phyloP scores from a whole-genome alignment of 1,139 yeast species.

The Nakaseomyces glabratus region DNA sequence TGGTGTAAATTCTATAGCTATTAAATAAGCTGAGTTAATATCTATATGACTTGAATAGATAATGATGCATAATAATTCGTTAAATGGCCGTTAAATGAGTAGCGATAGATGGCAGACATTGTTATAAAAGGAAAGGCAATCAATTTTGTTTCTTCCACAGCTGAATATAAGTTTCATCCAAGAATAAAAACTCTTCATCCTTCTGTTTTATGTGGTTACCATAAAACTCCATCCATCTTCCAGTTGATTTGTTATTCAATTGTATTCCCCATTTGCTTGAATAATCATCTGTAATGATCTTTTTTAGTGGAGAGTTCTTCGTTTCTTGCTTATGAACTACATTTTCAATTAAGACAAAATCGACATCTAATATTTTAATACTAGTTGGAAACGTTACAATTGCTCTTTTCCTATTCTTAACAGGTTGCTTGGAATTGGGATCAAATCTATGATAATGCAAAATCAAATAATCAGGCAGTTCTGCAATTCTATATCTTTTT shows the following conservation, averaged over 20 bases:
- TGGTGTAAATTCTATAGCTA: conserved; percentile 78
- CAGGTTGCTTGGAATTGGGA: conserved; percentile 31
- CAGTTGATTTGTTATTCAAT: conserved; percentile 35
- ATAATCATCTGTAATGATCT: conserved; percentile 23
- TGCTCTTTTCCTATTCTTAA: conserved; percentile 47
- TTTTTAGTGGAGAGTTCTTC: conserved; percentile 9
- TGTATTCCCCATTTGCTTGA: conserved; percentile 45
- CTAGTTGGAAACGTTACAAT: conserved; percentile 52
- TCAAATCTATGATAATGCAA: conserved; percentile 50
- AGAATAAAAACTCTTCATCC: conserved; percentile 51
- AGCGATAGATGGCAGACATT: neutral
- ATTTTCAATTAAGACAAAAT: conserved; percentile 44
- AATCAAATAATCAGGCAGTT: conserved; percentile 46
- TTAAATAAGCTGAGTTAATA: no score
- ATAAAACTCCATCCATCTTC: conserved; percentile 50
- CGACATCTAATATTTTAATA: conserved; percentile 17
- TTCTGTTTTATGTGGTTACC: conserved; percentile 42
- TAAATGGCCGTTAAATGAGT: neutral
- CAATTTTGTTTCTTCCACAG: conserved; percentile 60
- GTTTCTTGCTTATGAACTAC: conserved; percentile 40
- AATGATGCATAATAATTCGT: conserved; percentile 3
- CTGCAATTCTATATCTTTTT: conserved; percentile 35
- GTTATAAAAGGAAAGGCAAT: conserved; percentile 4
- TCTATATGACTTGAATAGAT: neutral
- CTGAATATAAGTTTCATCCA: conserved; percentile 57